Percentiles rank a stretch among this genome's conserved stretches.
Evolutionary conservation across 2,329 filamentous ascomycete genomes (phyloP).

Genomic region (Trichophyton rubrum): DNA sequence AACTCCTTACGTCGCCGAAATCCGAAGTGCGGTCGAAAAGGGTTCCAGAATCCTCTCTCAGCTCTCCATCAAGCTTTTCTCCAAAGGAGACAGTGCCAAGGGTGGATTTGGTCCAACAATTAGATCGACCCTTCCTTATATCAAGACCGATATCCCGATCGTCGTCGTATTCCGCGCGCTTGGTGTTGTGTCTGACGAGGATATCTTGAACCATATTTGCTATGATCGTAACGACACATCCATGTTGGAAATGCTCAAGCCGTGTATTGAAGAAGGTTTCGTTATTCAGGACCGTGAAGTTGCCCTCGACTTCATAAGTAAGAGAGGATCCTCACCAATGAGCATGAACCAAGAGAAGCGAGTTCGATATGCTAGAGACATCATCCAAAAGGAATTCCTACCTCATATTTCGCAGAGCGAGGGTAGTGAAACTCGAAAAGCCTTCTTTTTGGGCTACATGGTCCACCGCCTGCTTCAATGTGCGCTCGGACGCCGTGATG

Average conservation of each 20-base stretch:
- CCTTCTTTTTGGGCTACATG: conserved; percentile 98
- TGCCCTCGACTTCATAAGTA: conserved; percentile 89
- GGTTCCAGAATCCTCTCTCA: conserved; percentile 90
- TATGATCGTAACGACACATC: conserved; percentile 90
- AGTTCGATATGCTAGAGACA: conserved; percentile 81
- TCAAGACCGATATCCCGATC: conserved; percentile 86
- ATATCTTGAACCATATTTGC: conserved; percentile 95
- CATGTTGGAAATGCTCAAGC: conserved; percentile 95
- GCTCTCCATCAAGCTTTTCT: conserved; percentile 77
- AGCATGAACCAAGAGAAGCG: conserved; percentile 73
- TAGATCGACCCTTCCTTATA: conserved; percentile 80
- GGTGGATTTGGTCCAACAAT: conserved; percentile 78
- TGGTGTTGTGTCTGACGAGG: conserved; percentile 91
- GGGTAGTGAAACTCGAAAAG: conserved; percentile 89
- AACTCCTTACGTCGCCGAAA: conserved; percentile 88
- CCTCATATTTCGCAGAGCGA: conserved; percentile 94
- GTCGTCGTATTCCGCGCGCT: conserved; percentile 91
- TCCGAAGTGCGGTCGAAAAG: conserved; percentile 90
- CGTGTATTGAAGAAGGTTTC: conserved; percentile 93
- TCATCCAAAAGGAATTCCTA: conserved; percentile 91
- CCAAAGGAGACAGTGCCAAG: conserved; percentile 68
- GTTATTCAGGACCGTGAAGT: conserved; percentile 92
- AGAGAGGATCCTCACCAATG: conserved; percentile 62
- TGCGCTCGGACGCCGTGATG: conserved; percentile 80
- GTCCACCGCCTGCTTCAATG: conserved; percentile 91